Conservation (phyloP, 371 early-diverging fungal genomes). For the Nematocida parisii region DNA sequence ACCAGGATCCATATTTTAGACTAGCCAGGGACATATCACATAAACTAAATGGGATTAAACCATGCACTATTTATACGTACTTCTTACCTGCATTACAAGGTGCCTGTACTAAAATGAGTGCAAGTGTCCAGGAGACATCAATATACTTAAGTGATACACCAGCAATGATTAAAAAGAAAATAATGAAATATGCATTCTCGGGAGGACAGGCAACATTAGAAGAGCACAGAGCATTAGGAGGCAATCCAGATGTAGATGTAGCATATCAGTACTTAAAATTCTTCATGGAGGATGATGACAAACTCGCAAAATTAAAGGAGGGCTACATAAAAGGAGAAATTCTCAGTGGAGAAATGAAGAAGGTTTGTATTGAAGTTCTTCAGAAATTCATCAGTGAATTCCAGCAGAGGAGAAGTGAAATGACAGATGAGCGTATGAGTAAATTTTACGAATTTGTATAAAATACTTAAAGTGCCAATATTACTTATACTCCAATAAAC, state of each 20-base stretch:
- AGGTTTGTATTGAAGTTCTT: slow-evolving; percentile 81
- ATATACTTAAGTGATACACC: slow-evolving; percentile 89
- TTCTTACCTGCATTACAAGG: slow-evolving; percentile 86
- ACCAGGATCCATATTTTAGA: slow-evolving; percentile 99
- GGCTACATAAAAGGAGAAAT: slow-evolving; percentile 81
- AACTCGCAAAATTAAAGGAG: slow-evolving; percentile 72
- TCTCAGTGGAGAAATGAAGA: slow-evolving; percentile 85
- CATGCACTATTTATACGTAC: slow-evolving; percentile 83
- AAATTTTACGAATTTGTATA: slow-evolving; percentile 3
- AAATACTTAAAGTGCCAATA: no score
- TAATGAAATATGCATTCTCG: slow-evolving; percentile 89
- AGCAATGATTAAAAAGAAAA: slow-evolving; percentile 91
- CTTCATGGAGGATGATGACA: slow-evolving; percentile 91
- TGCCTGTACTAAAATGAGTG: slow-evolving; percentile 94
- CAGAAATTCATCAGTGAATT: slow-evolving; percentile 77
- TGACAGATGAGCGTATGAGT: slow-evolving; percentile 62
- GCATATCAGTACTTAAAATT: slow-evolving; percentile 88
- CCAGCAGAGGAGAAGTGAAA: slow-evolving; percentile 74
- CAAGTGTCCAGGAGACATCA: slow-evolving; percentile 81
- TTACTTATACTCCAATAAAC: no score
- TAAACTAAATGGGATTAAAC: slow-evolving; percentile 88
- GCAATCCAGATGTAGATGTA: slow-evolving; percentile 92
- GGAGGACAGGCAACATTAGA: slow-evolving; percentile 89
- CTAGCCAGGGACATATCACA: slow-evolving; percentile 91
- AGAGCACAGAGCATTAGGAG: slow-evolving; percentile 81